Base-by-base conservation (phyloP, 257 asterid genomes). In the Solanum microdontum region DNA sequence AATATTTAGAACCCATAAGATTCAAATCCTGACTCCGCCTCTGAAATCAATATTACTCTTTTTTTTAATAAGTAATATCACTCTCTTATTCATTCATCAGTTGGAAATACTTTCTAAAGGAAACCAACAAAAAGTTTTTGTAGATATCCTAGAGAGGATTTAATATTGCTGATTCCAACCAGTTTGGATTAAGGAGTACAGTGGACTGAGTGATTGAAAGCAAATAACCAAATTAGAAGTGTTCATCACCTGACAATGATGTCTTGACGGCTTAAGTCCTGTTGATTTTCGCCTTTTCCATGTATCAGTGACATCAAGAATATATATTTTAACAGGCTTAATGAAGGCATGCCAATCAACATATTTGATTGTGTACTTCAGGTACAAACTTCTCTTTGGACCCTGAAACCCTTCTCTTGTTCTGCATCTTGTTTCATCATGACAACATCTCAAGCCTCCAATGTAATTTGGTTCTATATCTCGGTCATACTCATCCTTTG, bases 371-470 rank as follows among this genome's bases (percentile, higher is more conserved):
- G 91, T 93, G 86, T 95, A 96, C 92, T 85, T 95, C 93, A 95
- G 58, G 84, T 87, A 92, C 28, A 96, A 93, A 84, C 92, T 84
- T 92, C 95, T 92, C 88, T 83, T 90, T 51, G 13, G 86, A 43
- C 91, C 90, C 60, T 43, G 88, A 36, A 89, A 89, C n/a, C 93
- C 98, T 28, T 92, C 88, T 86, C 86, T 90, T 58, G 93, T 87
- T 87, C 88, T 89, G 89, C 98, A 94, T 86, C 91, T 92, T 11
- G 92, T 90, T 89, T 69, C 90, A 85, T 95, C 98, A 88, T 94
- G 82, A 88, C 99, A 95, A 87, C 99, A 96, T 75, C 83, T 87
- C 91, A 96, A 74, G 58, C 99, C 99, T 32, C 98, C 98, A 3
- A 36, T 11, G 89, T 96, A 96, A 40, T 83, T 82, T 26, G 80